These are phyloP conservation scores for Domatiomyces globalis DNA, from an alignment of 2,329 filamentous ascomycete species.

Conservation along the genomic window DNA sequence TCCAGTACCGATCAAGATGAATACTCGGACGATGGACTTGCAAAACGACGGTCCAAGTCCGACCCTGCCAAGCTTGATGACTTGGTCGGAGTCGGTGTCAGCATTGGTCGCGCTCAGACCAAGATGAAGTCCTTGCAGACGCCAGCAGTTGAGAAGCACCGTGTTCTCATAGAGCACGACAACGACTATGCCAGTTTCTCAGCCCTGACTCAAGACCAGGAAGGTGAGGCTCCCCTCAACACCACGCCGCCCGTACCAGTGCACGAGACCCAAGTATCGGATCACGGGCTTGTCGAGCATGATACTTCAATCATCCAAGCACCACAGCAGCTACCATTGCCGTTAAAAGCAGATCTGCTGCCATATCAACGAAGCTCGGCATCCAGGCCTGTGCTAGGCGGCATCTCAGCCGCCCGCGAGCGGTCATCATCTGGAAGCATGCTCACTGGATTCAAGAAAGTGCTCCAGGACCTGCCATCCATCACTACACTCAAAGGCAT, in stretches of 20 bases:
- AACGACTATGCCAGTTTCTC: constrained; percentile 33
- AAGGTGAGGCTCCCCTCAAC: neutral
- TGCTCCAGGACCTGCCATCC: constrained; percentile 24
- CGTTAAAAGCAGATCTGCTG: too few relatives aligned
- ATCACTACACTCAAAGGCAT: constrained; percentile 10
- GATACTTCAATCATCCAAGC: neutral
- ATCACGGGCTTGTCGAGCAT: neutral
- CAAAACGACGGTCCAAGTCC: neutral
- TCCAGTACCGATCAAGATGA: neutral
- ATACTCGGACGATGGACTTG: neutral
- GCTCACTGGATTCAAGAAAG: constrained; percentile 20
- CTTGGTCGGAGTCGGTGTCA: constrained; percentile 40
- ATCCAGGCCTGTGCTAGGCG: neutral
- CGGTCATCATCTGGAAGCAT: neutral
- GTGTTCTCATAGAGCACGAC: constrained; percentile 35
- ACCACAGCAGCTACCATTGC: neutral
- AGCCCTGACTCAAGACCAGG: neutral
- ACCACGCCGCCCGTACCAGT: neutral
- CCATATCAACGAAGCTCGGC: neutral
- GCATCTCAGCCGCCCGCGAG: neutral
- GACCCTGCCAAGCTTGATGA: neutral
- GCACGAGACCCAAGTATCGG: neutral
- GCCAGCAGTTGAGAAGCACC: constrained; percentile 45
- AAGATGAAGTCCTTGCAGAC: constrained; percentile 43
- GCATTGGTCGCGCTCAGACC: constrained; percentile 44